Conservation (phyloP, 2,329 filamentous ascomycete species). For the Herpotrichia juniperi region DNA sequence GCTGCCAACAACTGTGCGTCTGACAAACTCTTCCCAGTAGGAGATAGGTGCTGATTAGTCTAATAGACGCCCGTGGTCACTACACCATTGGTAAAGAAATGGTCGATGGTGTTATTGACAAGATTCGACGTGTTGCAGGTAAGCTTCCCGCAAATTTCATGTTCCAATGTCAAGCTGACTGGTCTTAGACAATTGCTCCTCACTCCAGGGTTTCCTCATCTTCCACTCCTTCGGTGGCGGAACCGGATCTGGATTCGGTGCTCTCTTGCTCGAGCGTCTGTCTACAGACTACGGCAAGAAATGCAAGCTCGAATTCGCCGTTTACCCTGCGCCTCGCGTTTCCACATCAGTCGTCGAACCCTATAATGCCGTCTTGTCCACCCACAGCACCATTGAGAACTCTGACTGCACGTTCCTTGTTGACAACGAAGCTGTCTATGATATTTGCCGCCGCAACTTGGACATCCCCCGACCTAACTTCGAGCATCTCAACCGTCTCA, state of each 20-base stretch:
- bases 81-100: conserved; percentile 80
- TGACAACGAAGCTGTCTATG: conserved; percentile 77
- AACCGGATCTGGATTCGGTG: conserved; percentile 75
- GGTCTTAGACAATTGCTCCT: conserved; percentile 70
- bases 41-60: conserved; percentile 22
- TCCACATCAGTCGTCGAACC: conserved; percentile 75
- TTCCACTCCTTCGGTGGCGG: conserved; percentile 78
- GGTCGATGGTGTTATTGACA: conserved; percentile 73
- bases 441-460: conserved; percentile 75
- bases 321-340: conserved; percentile 73
- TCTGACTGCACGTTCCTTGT: conserved; percentile 81
- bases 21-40: neutral
- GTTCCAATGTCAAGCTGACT: neutral
- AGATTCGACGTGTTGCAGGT: conserved; percentile 73
- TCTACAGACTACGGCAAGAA: conserved; percentile 78
- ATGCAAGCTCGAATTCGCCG: conserved; percentile 76
- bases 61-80: conserved; percentile 70
- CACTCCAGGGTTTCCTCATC: conserved; percentile 74
- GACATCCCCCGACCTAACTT: conserved; percentile 73
- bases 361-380: conserved; percentile 76
- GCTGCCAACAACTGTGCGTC: conserved; percentile 73
- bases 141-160: conserved; percentile 15
- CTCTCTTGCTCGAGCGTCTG: conserved; percentile 73
- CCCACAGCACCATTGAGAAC: conserved; percentile 78
- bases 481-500: conserved; percentile 74